A percentile compares a stretch with the other conserved stretches of the same genome.
These are phyloP conservation scores for Eucalyptus erythrocorys DNA, from an alignment of 345 rosid genomes.

Conservation along the genomic window DNA sequence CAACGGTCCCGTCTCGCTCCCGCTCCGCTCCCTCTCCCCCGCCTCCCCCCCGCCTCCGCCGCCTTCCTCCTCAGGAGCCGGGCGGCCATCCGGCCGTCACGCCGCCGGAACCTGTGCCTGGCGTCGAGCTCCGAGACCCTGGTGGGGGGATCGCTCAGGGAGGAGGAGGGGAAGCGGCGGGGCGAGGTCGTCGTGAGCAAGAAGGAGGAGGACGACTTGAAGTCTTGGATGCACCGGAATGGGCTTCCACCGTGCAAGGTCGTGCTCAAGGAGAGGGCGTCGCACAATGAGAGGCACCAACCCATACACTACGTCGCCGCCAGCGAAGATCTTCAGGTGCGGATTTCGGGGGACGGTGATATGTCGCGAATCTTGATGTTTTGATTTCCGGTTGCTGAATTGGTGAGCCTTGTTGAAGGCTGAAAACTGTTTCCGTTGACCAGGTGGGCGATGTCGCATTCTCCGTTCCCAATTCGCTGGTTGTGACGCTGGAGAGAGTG, in stretches of 20 bases:
- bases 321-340: conserved; percentile 78
- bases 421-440: neutral
- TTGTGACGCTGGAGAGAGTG: conserved; percentile 94
- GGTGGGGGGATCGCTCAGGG: conserved; percentile 33
- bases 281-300: conserved; percentile 46
- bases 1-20: conserved; percentile 33
- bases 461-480: conserved; percentile 77
- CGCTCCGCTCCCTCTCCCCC: neutral
- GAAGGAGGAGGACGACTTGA: conserved; percentile 64
- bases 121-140: conserved; percentile 61
- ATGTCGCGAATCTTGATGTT: neutral
- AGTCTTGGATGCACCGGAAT: conserved; percentile 84
- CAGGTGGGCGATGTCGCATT: conserved; percentile 84
- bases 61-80: neutral
- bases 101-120: conserved; percentile 16
- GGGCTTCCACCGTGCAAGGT: conserved; percentile 91
- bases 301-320: conserved; percentile 92
- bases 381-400: neutral
- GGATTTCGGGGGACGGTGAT: neutral
- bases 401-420: neutral
- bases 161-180: conserved; percentile 21
- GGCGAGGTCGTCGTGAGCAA: conserved; percentile 19
- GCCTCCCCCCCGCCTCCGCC: neutral
- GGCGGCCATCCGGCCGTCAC: conserved; percentile 1
- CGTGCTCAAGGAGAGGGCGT: conserved; percentile 62